Percentiles rank a stretch among this genome's conserved stretches.
Conservation (phyloP, 2,329 filamentous ascomycete species). For the Aspergillus ochraceoroseus region DNA sequence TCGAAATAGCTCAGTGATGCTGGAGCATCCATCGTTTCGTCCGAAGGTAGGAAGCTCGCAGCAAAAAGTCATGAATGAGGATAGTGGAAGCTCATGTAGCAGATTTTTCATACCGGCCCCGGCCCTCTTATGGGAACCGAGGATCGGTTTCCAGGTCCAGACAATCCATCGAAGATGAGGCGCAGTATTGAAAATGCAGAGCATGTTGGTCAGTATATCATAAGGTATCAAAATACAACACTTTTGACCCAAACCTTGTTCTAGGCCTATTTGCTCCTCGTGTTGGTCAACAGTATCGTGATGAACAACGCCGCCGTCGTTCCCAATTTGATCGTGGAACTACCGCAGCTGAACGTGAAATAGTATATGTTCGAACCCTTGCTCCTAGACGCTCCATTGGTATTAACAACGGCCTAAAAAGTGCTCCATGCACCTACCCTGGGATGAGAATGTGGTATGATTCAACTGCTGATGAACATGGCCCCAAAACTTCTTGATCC, state of each 20-base stretch:
- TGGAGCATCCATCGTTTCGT: conserved; percentile 72
- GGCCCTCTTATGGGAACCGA: conserved; percentile 61
- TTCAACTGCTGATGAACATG: conserved; percentile 15
- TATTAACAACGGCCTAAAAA: conserved; percentile 20
- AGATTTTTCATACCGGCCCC: conserved; percentile 53
- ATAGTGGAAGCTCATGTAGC: conserved; percentile 18
- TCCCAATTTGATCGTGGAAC: conserved; percentile 81
- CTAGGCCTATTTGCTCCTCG: conserved; percentile 67
- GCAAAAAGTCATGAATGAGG: background rate
- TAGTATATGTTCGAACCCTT: conserved; percentile 36
- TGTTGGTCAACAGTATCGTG: conserved; percentile 65
- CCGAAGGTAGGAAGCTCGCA: conserved; percentile 62
- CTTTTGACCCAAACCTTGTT: background rate
- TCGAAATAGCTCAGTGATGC: conserved; percentile 92
- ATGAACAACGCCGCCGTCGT: conserved; percentile 69
- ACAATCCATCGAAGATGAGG: conserved; percentile 84
- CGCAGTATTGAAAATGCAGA: conserved; percentile 82
- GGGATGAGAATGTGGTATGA: conserved; percentile 25
- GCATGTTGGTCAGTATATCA: conserved; percentile 61
- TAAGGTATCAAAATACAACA: background rate
- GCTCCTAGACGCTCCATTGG: conserved; percentile 19
- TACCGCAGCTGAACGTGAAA: conserved; percentile 62
- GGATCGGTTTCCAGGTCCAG: conserved; percentile 68
- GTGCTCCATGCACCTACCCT: conserved; percentile 27
- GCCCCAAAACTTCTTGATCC: conserved; percentile 21